Percentiles rank a stretch among this genome's conserved stretches.
These are phyloP conservation scores for Lentinula lateritia DNA, from an alignment of 768 basidiomycete genomes.

Conservation along the genomic window DNA sequence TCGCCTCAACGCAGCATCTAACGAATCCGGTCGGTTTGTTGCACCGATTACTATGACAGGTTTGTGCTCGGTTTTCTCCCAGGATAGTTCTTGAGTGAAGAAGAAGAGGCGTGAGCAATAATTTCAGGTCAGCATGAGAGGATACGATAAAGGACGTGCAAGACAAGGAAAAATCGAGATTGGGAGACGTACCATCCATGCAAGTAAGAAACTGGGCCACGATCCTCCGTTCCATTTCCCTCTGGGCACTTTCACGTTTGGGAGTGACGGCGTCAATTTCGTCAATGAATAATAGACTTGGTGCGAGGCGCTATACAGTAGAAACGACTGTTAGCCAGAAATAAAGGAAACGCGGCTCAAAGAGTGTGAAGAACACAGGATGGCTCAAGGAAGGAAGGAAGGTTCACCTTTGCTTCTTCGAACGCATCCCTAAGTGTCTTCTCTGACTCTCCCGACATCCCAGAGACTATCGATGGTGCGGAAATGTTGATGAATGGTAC, in stretches of 20 bases:
- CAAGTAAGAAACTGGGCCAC: conserved; percentile 97
- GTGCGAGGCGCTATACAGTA: conserved; percentile 66
- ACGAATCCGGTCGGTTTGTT: conserved; percentile 91
- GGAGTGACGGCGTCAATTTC: conserved; percentile 98
- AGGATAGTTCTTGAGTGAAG: conserved; percentile 69
- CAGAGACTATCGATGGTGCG: conserved; percentile 92
- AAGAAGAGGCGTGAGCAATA: neutral
- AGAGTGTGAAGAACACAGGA: neutral
- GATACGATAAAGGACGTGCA: no score
- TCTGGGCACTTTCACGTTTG: conserved; percentile 94
- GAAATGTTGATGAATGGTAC: conserved; percentile 93
- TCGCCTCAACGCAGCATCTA: conserved; percentile 88
- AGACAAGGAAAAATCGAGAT: neutral
- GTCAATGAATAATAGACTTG: conserved; percentile 93
- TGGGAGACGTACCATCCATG: conserved; percentile 76
- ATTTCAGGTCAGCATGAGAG: no score
- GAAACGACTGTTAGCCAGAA: no score
- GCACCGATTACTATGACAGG: conserved; percentile 94
- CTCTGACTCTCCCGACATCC: conserved; percentile 98
- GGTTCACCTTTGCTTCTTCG: conserved; percentile 86
- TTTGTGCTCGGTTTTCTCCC: conserved; percentile 91
- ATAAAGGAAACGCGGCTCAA: neutral
- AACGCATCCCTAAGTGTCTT: conserved; percentile 95
- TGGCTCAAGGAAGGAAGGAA: neutral
- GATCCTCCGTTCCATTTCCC: conserved; percentile 97